Percentiles rank a stretch among this genome's conserved stretches.
Evolutionary conservation across 2,329 filamentous ascomycete genomes (phyloP).

Genomic region (Aspergillus clavatus): DNA sequence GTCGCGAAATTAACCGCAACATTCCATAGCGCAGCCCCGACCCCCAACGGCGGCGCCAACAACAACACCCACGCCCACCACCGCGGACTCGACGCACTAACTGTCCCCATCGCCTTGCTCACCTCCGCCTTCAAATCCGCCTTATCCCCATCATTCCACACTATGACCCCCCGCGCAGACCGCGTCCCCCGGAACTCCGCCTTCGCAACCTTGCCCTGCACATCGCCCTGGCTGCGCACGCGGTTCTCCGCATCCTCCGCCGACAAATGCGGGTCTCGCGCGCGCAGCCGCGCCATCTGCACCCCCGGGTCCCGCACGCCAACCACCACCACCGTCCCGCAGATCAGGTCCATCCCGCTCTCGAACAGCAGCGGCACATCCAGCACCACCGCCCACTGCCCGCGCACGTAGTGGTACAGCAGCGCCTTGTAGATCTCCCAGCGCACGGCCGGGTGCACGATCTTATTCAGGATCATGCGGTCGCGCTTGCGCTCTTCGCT

Average conservation of each 20-base stretch:
- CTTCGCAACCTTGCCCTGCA: conserved; percentile 73
- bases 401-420: conserved; percentile 65
- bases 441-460: conserved; percentile 88
- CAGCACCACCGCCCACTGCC: conserved; percentile 83
- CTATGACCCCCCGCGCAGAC: conserved; percentile 63
- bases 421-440: conserved; percentile 74
- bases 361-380: conserved; percentile 93
- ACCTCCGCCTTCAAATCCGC: conserved; percentile 66
- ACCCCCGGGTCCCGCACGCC: conserved; percentile 72
- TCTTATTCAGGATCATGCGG: conserved; percentile 73
- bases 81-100: conserved; percentile 60
- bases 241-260: conserved; percentile 84
- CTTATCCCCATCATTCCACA: conserved; percentile 82
- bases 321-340: conserved; percentile 80
- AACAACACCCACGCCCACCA: conserved; percentile 78
- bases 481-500: conserved; percentile 65
- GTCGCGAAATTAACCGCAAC: conserved; percentile 67
- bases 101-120: conserved; percentile 57
- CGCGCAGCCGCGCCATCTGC: conserved; percentile 74
- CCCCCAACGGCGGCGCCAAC: conserved; percentile 69
- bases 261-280: conserved; percentile 70
- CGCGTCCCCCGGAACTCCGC: conserved; percentile 59
- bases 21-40: conserved; percentile 63
- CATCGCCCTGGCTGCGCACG: conserved; percentile 80
- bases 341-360: conserved; percentile 76